A percentile compares a stretch with the other conserved stretches of the same genome.
Conservation (phyloP, 371 early-diverging fungal species). For the Dinochytrium kinnereticum region DNA sequence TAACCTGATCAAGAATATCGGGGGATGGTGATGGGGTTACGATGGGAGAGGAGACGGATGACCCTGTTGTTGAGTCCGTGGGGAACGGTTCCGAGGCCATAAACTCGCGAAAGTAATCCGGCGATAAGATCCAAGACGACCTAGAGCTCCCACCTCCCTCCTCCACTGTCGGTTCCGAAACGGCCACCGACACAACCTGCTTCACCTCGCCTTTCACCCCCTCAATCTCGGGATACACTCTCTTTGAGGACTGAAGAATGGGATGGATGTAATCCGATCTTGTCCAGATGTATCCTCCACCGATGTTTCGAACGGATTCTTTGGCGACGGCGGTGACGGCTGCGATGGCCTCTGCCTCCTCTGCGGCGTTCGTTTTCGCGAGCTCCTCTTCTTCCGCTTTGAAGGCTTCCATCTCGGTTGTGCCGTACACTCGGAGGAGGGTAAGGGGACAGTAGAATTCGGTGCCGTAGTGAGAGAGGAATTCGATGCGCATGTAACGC, state of each 20-base stretch:
- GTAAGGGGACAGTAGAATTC: constrained; percentile 95
- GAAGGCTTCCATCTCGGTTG: constrained; percentile 88
- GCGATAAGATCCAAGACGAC: constrained; percentile 25
- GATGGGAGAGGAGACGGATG: not conserved
- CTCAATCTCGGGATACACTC: constrained; percentile 8
- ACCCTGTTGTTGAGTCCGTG: not conserved
- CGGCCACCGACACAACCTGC: not conserved
- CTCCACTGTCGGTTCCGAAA: not conserved
- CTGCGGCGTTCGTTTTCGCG: constrained; percentile 8
- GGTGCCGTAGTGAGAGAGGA: constrained; percentile 85
- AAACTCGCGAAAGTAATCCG: constrained; percentile 42
- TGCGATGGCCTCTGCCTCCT: constrained; percentile 21
- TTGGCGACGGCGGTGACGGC: not conserved
- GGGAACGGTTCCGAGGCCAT: constrained; percentile 26
- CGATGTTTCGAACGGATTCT: not conserved
- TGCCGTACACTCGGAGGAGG: constrained; percentile 86
- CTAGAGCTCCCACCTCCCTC: not conserved
- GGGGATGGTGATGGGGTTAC: not conserved
- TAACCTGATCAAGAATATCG: not conserved
- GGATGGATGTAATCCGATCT: not conserved
- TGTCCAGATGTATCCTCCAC: not conserved
- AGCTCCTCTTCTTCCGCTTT: constrained; percentile 58
- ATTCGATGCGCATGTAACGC: constrained; percentile 87
- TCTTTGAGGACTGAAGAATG: not conserved
- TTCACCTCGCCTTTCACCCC: not conserved